These are phyloP conservation scores for Wallacemonas sp. DNA, from an alignment of 208 protist species.

Conservation along the genomic window DNA sequence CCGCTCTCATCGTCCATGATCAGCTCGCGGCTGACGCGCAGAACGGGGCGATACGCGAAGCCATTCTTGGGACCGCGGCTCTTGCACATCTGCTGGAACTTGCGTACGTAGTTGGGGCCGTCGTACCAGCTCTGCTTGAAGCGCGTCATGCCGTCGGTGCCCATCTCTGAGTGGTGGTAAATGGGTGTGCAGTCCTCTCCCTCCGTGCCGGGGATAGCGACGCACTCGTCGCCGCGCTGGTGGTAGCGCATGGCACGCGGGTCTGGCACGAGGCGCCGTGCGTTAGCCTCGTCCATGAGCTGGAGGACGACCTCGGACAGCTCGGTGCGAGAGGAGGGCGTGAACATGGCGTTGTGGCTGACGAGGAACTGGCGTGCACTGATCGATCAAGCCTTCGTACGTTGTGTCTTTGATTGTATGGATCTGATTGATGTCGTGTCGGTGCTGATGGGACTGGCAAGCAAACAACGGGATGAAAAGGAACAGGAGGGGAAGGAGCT, in stretches of 20 bases:
- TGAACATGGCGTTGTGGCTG: too few relatives aligned
- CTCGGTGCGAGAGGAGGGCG: not conserved
- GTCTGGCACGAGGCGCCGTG: constrained; percentile 17
- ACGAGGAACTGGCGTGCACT: too few relatives aligned
- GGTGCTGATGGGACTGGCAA: too few relatives aligned
- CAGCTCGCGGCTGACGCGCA: constrained; percentile 12
- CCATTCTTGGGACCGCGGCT: constrained; percentile 7
- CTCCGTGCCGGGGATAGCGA: constrained; percentile 12
- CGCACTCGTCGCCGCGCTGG: constrained; percentile 13
- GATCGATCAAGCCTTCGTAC: constrained; percentile 34
- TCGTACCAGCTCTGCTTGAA: constrained; percentile 22
- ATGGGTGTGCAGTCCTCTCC: constrained; percentile 3
- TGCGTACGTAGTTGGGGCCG: constrained; percentile 14
- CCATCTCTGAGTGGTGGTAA: constrained; percentile 11
- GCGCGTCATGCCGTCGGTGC: constrained; percentile 8
- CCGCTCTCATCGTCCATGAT: constrained; percentile 16
- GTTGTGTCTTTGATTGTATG: constrained; percentile 16
- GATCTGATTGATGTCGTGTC: too few relatives aligned
- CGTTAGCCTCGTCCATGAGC: constrained; percentile 26
- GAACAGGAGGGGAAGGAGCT: too few relatives aligned
- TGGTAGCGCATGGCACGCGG: constrained; percentile 12
- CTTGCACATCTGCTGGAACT: constrained; percentile 19
- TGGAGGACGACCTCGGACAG: constrained; percentile 17
- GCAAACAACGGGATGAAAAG: too few relatives aligned
- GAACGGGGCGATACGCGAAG: constrained; percentile 28